phyloP scores from a whole-genome alignment of 2,329 filamentous ascomycete genomes.

The Venturia carpophila region DNA sequence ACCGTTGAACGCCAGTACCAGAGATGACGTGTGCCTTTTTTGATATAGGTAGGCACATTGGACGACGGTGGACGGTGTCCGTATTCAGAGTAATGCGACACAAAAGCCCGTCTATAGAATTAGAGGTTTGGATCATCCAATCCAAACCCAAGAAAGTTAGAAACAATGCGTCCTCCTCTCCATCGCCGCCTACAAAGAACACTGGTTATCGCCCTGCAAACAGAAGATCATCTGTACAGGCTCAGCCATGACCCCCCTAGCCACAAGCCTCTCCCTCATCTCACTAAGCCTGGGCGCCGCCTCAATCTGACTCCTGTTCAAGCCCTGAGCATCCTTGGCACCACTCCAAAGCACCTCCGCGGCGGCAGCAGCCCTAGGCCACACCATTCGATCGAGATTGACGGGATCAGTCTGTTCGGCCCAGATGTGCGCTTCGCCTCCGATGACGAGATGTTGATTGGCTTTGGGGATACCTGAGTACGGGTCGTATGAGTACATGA shows the following conservation, averaged over 20 bases:
- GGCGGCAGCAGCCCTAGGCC: conserved; percentile 67
- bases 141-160: background rate
- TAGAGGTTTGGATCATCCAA: background rate
- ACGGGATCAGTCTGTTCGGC: conserved; percentile 66
- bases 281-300: conserved; percentile 64
- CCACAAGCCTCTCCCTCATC: conserved; percentile 68
- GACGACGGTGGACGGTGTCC: too few species aligned
- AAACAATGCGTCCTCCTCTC: background rate
- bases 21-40: too few species aligned
- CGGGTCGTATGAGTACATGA: conserved; percentile 76
- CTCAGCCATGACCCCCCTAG: conserved; percentile 55
- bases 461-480: conserved; percentile 53
- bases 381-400: conserved; percentile 69
- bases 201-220: conserved; percentile 45
- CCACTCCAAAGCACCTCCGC: conserved; percentile 79
- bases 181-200: conserved; percentile 6
- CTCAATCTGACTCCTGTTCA: conserved; percentile 63
- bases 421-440: conserved; percentile 78
- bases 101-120: background rate
- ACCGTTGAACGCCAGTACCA: too few species aligned
- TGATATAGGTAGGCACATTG: too few species aligned
- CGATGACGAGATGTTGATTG: conserved; percentile 60
- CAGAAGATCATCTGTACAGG: conserved; percentile 69
- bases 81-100: too few species aligned
- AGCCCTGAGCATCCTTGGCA: conserved; percentile 53